These are phyloP conservation scores for Pseudocercospora musae DNA, from an alignment of 2,329 filamentous ascomycete species.

Conservation along the genomic window DNA sequence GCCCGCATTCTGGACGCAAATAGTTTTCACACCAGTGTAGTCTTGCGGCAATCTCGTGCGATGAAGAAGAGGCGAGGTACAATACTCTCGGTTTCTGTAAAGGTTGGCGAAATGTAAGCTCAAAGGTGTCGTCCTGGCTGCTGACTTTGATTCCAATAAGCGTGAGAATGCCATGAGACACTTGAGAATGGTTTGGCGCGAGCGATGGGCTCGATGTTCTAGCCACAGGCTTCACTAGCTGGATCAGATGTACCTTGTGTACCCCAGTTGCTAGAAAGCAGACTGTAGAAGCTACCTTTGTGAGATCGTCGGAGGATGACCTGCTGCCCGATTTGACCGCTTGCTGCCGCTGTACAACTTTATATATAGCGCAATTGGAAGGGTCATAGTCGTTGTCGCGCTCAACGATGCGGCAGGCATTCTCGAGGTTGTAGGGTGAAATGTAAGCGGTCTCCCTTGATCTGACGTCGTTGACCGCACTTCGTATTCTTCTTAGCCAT, in stretches of 20 bases:
- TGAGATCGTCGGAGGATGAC: slow-evolving; percentile 63
- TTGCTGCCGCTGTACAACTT: slow-evolving; percentile 62
- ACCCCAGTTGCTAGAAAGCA: slow-evolving; percentile 68
- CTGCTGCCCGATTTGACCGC: slow-evolving; percentile 52
- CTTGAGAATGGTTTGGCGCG: slow-evolving; percentile 47
- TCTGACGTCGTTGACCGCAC: slow-evolving; percentile 56
- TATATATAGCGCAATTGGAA: slow-evolving; percentile 64
- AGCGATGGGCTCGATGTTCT: slow-evolving; percentile 55
- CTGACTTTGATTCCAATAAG: slow-evolving; percentile 59
- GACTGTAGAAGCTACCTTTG: slow-evolving; percentile 61
- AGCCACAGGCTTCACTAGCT: slow-evolving; percentile 56
- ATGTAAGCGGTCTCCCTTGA: slow-evolving; percentile 52
- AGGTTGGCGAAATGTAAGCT: slow-evolving; percentile 60
- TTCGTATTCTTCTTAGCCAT: slow-evolving; percentile 63
- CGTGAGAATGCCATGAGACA: slow-evolving; percentile 62
- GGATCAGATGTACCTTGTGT: slow-evolving; percentile 66
- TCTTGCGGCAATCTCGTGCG: slow-evolving; percentile 61
- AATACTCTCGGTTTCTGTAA: slow-evolving; percentile 54
- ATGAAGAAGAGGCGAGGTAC: slow-evolving; percentile 61
- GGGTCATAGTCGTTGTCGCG: slow-evolving; percentile 67
- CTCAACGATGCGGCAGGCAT: slow-evolving; percentile 61
- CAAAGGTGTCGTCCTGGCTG: slow-evolving; percentile 63
- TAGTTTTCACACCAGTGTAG: slow-evolving; percentile 60
- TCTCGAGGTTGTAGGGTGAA: slow-evolving; percentile 59
- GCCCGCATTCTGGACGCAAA: slow-evolving; percentile 63